A percentile compares a stretch with the other conserved stretches of the same genome.
phyloP scores from a whole-genome alignment of 805 yeast species.

The Sugiyamaella smithiae region DNA sequence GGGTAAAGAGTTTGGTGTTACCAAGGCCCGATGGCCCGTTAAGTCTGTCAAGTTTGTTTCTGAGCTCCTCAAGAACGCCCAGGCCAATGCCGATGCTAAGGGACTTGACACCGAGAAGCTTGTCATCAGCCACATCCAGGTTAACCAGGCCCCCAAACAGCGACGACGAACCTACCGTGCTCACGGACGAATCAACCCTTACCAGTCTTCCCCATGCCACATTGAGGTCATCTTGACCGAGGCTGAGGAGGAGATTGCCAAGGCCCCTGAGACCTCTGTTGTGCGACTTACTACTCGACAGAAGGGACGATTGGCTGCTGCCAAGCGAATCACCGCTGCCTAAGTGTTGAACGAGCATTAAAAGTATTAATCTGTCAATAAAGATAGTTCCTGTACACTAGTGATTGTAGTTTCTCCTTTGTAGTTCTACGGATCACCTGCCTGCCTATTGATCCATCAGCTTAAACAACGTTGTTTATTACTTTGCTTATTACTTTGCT shows the following conservation, averaged over 20 bases:
- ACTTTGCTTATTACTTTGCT: no score
- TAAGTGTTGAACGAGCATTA: conserved; percentile 22
- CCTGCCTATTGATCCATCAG: no score
- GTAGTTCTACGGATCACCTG: no score
- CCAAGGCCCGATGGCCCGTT: conserved; percentile 99
- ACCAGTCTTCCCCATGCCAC: conserved; percentile 98
- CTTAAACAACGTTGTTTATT: no score
- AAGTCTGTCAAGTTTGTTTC: conserved; percentile 95
- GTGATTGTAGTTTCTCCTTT: no score
- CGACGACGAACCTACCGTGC: conserved; percentile 99
- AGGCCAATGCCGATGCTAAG: conserved; percentile 98
- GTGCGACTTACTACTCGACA: conserved; percentile 86
- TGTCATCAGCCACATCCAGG: conserved; percentile 97
- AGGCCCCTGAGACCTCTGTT: conserved; percentile 69
- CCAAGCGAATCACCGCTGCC: conserved; percentile 77
- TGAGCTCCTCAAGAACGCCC: conserved; percentile 95
- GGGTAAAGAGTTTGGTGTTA: conserved; percentile 99
- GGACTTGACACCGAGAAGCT: conserved; percentile 95
- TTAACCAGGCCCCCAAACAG: conserved; percentile 99
- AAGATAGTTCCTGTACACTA: conserved; percentile 2
- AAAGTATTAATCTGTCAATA: conserved; percentile 7
- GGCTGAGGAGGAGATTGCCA: conserved; percentile 89
- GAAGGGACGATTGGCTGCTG: conserved; percentile 85
- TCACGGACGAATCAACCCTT: conserved; percentile 99
- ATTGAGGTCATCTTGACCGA: conserved; percentile 96